A percentile compares a stretch with the other conserved stretches of the same genome.
Evolutionary conservation across 495 filamentous ascomycete species (phyloP).

Genomic region (Penicillium psychrofluorescens): DNA sequence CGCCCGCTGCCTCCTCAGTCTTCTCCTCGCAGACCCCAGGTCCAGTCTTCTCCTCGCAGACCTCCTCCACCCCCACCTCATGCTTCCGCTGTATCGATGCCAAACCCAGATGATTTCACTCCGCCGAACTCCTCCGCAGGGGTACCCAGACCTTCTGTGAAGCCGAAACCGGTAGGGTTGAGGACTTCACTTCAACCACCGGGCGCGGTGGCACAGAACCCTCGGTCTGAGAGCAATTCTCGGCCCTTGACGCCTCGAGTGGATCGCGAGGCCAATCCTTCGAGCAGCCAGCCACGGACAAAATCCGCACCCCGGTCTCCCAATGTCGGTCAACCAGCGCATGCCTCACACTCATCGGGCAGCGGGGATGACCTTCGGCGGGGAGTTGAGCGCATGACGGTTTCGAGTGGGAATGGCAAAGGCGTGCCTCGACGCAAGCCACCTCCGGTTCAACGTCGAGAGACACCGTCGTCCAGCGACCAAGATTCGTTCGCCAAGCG

Average conservation of each 20-base stretch:
- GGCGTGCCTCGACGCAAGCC: conserved; percentile 20
- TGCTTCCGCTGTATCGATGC: conserved; percentile 4
- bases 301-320: conserved; percentile 19
- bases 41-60: conserved; percentile 5
- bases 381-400: conserved; percentile 18
- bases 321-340: conserved; percentile 5
- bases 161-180: conserved; percentile 29
- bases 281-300: conserved; percentile 12
- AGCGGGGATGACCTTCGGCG: conserved; percentile 23
- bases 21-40: conserved; percentile 5
- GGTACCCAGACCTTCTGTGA: conserved; percentile 26
- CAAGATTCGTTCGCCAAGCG: conserved; percentile 29
- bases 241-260: conserved; percentile 13
- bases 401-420: conserved; percentile 11
- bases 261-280: conserved; percentile 6
- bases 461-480: conserved; percentile 40
- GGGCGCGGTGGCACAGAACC: conserved; percentile 4
- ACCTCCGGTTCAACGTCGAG: conserved; percentile 16
- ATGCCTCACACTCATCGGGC: conserved; percentile 19
- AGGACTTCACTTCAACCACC: conserved; percentile 23
- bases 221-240: conserved; percentile 15
- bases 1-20: conserved; percentile 3
- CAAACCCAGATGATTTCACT: conserved; percentile 15
- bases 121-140: conserved; percentile 8
- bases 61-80: conserved; percentile 1